Base-by-base conservation (phyloP, 768 basidiomycete species). In the Glaciozyma antarctica region DNA sequence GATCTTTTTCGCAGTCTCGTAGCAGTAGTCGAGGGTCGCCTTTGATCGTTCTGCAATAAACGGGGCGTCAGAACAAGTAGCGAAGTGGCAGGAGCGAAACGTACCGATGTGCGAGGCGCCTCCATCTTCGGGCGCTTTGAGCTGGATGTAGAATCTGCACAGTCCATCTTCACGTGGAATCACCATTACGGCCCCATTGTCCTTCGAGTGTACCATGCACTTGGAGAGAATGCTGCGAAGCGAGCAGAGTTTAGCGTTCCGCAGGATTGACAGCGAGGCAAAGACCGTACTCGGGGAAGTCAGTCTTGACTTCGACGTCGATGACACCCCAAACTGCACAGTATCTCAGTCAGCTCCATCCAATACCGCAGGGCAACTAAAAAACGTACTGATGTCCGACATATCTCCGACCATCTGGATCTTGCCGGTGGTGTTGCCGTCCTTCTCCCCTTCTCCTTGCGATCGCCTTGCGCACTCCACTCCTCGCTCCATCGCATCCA, bases 341-440 rank as follows among this genome's bases (percentile, higher is more conserved):
- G n/a, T 2, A 16, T 1, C 21, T 48, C 19, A 21, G 3, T n/a
- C 16, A 48, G 47, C 21, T 48, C 21, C n/a, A 21, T 2, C 19
- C 8, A 8, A 2, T 2, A 48, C 21, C 21, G 7, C n/a, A 22
- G 19, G 21, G 10, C 4, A 3, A 45, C n/a, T n/a, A 9, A 19
- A 54, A 19, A 30, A 30, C 21, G 30, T 54, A 54, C 47, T 48
- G 67, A 83, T 86, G 60, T 81, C 79, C 16, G 75, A 81, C 64
- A 87, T 85, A 74, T 89, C 87, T 12, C 88, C 89, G 63, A 88
- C 83, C 87, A 90, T 86, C 2, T 76, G 73, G 53, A 90, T 86
- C 26, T 80, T 79, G 26, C 73, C 73, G 61, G 72, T 61, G 63
- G 63, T 71, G 56, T 72, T 71, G 30, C 73, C 73, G 49, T 74